Evolutionary conservation across 306 rosid genomes (phyloP), one percentile per base, ranked within the genome.

Genomic region (Quillaja saponaria): DNA sequence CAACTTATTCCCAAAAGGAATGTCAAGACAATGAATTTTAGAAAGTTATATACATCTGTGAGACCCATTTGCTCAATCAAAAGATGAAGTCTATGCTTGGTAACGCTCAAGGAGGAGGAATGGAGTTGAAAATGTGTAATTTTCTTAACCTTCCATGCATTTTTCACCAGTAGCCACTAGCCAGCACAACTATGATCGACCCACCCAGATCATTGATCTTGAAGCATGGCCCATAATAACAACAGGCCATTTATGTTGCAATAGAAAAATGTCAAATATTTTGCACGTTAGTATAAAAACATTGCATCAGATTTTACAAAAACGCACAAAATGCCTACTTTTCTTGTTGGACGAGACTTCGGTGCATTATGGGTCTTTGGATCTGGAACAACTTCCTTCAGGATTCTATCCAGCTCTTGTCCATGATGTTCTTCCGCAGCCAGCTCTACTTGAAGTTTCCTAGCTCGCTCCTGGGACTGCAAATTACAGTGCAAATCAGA

Each of bases 401-500:
- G 74, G 53, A 92, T 92, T 84, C 94, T 79, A 73, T 87, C 85
- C 56, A 92, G 79, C 78, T 92, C 98, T 50, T 63, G 84, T 48
- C 66, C 90, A 58, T 90, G 92, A 31, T 82, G 86, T 58, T 92
- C 98, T 78, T 92, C 98, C 44, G 86, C 88, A 55, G 95, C 95
- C 71, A 92, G 77, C 68, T 92, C 96, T 61, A 85, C 87, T 61
- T 75, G 75, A 52, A 92, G 94, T 82, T 72, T 78, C 82, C 88
- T 86, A 44, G 95, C 87, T 16, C 89, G 87, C 34, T 88, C 96
- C 13, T 74, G 81, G 49, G 98, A 87, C 96, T 92, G 86, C 73
- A 79, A 61, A 66, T 67, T 72, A 41, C 25, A 70, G 65, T 19
- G 56, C 39, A 59, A 42, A 16, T 59, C 20, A 18, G 40, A 60